phyloP scores from a whole-genome alignment of 805 yeast genomes.

The Barnettozyma botsteinii region DNA sequence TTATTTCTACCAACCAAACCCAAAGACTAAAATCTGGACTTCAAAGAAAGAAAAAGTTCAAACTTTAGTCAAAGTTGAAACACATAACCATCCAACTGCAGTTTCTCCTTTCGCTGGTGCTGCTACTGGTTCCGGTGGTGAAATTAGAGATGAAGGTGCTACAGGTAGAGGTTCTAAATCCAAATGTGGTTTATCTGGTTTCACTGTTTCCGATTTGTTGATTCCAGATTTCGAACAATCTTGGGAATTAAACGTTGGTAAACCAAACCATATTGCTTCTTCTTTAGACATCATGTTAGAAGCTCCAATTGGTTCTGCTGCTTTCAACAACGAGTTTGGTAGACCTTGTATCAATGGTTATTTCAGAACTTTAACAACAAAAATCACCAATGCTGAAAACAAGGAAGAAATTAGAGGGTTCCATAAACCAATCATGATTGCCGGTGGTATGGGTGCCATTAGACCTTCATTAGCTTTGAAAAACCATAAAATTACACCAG shows the following conservation, averaged over 20 bases:
- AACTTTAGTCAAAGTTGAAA: slow-evolving; percentile 91
- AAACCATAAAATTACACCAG: slow-evolving; percentile 83
- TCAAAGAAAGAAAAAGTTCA: slow-evolving; percentile 75
- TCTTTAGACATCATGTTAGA: slow-evolving; percentile 92
- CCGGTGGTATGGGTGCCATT: slow-evolving; percentile 98
- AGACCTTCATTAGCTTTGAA: slow-evolving; percentile 91
- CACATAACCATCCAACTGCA: slow-evolving; percentile 99
- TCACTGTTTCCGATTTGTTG: slow-evolving; percentile 80
- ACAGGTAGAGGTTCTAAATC: slow-evolving; percentile 98
- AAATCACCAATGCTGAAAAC: slow-evolving; percentile 56
- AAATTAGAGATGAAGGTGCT: slow-evolving; percentile 99
- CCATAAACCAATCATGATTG: slow-evolving; percentile 98
- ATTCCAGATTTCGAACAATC: slow-evolving; percentile 87
- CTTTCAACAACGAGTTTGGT: slow-evolving; percentile 97
- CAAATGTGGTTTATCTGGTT: slow-evolving; percentile 94
- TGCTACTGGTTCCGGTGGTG: slow-evolving; percentile 99
- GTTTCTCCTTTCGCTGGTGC: slow-evolving; percentile 99
- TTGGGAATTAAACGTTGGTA: slow-evolving; percentile 88
- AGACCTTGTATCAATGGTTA: slow-evolving; percentile 96
- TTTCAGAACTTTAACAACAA: slow-evolving; percentile 89
- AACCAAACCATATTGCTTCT: slow-evolving; percentile 89
- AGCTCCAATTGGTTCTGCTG: slow-evolving; percentile 97
- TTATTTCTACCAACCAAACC: slow-evolving; percentile 73
- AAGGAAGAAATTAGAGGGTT: slow-evolving; percentile 82
- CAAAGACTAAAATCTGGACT: slow-evolving; percentile 64